Evolutionary conservation across 73 alveolate species (phyloP).

Genomic region (Effrenium voratum): DNA sequence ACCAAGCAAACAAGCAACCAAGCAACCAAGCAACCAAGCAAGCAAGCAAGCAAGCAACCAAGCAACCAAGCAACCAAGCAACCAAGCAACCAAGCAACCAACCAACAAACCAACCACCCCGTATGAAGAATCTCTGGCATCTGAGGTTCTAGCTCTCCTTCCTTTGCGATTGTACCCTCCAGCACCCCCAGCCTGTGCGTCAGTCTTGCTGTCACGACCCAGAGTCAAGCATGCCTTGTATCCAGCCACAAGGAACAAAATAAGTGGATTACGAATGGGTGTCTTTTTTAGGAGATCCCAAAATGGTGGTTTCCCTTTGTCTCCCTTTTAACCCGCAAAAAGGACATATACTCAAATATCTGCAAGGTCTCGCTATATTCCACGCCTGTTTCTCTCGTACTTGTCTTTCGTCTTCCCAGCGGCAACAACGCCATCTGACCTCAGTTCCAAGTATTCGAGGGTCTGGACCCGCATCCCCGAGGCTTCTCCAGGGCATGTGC

Average conservation of each 20-base stretch:
- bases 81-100: too few species aligned
- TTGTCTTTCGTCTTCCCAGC: slow-evolving; percentile 90
- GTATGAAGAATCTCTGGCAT: too few species aligned
- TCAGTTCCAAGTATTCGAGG: background rate
- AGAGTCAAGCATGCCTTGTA: background rate
- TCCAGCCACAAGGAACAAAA: background rate
- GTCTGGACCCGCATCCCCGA: too few species aligned
- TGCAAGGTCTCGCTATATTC: background rate
- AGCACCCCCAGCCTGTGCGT: slow-evolving; percentile 46
- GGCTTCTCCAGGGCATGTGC: too few species aligned
- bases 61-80: too few species aligned
- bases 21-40: too few species aligned
- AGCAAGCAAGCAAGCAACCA: too few species aligned
- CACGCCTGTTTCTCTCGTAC: slow-evolving; percentile 39
- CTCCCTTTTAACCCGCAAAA: too few species aligned
- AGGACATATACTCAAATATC: background rate
- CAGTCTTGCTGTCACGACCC: background rate
- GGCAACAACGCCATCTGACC: slow-evolving; percentile 75
- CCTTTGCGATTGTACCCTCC: slow-evolving; percentile 67
- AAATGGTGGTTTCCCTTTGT: too few species aligned
- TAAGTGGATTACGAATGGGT: background rate
- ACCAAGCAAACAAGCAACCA: background rate
- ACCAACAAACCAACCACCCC: too few species aligned
- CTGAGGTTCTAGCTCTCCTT: slow-evolving; percentile 34
- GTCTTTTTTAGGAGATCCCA: background rate